Percentiles rank a stretch among this genome's conserved stretches.
Evolutionary conservation across 2,329 filamentous ascomycete species (phyloP).

Genomic region (Colletotrichum cordylinicola): DNA sequence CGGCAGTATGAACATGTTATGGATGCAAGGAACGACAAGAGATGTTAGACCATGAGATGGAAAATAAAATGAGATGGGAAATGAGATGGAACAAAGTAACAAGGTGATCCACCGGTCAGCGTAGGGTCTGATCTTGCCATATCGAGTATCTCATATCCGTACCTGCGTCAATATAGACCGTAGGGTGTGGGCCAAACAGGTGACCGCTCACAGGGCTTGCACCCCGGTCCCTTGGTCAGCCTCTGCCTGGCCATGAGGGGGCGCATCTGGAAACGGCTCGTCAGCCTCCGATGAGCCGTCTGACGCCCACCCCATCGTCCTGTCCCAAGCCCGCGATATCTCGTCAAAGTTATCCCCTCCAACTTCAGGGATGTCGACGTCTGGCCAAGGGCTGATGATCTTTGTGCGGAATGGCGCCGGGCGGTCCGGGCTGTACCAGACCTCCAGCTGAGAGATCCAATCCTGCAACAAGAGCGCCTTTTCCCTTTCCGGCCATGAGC

Average conservation of each 20-base stretch:
- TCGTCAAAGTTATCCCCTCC: constrained; percentile 1
- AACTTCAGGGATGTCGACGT: constrained; percentile 2
- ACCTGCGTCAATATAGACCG: background rate
- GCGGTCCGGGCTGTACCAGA: background rate
- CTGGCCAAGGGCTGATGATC: background rate
- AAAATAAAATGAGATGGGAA: background rate
- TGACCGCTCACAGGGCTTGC: background rate
- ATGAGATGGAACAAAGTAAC: background rate
- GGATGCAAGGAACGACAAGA: background rate
- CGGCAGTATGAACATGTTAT: constrained; percentile 1
- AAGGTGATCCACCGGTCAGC: background rate
- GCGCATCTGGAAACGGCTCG: background rate
- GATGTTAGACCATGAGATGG: background rate
- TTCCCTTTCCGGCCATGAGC: background rate
- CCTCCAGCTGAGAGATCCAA: background rate
- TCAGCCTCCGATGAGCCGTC: background rate
- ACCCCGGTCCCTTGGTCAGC: background rate
- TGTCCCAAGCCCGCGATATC: background rate
- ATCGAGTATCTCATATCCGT: background rate
- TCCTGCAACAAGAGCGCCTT: background rate
- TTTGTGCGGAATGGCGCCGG: background rate
- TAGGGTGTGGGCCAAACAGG: background rate
- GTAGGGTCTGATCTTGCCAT: background rate
- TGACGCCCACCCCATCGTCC: background rate
- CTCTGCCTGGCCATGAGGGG: background rate